A percentile compares a stretch with the other conserved stretches of the same genome.
phyloP scores from a whole-genome alignment of 2,329 filamentous ascomycete genomes.

The Plectosphaerella sp. region DNA sequence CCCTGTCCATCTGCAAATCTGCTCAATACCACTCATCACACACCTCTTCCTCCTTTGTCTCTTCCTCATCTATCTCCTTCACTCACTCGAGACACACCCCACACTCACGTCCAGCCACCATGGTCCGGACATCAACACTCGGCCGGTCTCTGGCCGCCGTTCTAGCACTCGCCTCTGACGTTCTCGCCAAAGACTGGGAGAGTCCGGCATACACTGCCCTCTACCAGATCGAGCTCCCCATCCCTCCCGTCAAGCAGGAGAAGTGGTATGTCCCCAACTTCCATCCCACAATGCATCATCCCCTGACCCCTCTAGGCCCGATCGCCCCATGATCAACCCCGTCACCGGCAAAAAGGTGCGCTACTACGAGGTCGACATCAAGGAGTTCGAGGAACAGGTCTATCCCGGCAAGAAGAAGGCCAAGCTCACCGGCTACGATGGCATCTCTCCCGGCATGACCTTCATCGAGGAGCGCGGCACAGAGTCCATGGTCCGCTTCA shows the following conservation, averaged over 20 bases:
- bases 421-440: conserved; percentile 39
- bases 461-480: conserved; percentile 38
- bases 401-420: conserved; percentile 16
- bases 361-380: conserved; percentile 20
- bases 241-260: conserved; percentile 35
- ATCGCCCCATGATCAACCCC: conserved; percentile 15
- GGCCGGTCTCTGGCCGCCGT: conserved; percentile 9
- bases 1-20: neutral
- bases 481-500: conserved; percentile 44
- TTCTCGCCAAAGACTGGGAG: conserved; percentile 14
- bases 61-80: neutral
- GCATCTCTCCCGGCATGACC: conserved; percentile 42
- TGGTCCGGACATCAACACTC: conserved; percentile 6
- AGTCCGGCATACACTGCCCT: conserved; percentile 31
- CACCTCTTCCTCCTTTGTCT: neutral
- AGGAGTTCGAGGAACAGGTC: conserved; percentile 15
- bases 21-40: conserved; percentile 5
- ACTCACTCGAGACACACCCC: too few species aligned
- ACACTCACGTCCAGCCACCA: neutral
- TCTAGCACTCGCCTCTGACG: conserved; percentile 7
- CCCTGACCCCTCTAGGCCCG: conserved; percentile 3
- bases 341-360: conserved; percentile 26
- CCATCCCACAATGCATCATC: neutral
- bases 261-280: conserved; percentile 24
- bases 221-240: conserved; percentile 35